Evolutionary conservation across 345 rosid genomes (phyloP), one percentile per base, ranked within the genome.

Genomic region (Lumnitzera littorea): DNA sequence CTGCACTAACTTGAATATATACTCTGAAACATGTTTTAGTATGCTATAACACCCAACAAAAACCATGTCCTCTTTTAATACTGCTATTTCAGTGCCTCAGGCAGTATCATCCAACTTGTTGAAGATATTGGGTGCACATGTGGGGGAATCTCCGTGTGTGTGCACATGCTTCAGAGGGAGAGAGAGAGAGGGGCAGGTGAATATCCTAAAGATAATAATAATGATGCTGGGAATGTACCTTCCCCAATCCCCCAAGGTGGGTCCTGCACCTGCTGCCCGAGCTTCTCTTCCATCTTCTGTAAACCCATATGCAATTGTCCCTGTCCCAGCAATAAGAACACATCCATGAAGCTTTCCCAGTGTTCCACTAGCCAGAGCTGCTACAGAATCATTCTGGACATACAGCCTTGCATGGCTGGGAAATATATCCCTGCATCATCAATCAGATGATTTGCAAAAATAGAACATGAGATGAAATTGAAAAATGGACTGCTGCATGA

Each of bases 341-440:
- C 98, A 92, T 5, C 97, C 98, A 72, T 87, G 90, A 61, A 89
- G 95, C 78, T 85, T 87, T 66, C 98, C 97, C 87, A 85, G 67
- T 51, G 98, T 89, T 59, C 98, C 97, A 75, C 98, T 81, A 2
- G 97, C 96, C 73, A 92, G 63, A 59, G 97, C 98, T 64, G 95
- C 97, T 50, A 92, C 76, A 16, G 97, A 96, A 81, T 90, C 98
- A 70, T 90, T 92, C 62, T 77, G 88, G 58, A 86, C 96, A 76
- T 80, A 87, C 41, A 87, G 76, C 78, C 78, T 80, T 48, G 84
- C 97, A 67, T 82, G 77, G 66, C 80, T 72, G 7, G 97, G 95
- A 67, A 87, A 87, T 56, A 90, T 82, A 55, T 77, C 88, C 76
- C 98, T 92, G 82, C 41, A 53, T 58, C 11, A 23, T 24, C 15